Base-by-base conservation (phyloP, 805 yeast species). In the Kazachstania psychrophila region DNA sequence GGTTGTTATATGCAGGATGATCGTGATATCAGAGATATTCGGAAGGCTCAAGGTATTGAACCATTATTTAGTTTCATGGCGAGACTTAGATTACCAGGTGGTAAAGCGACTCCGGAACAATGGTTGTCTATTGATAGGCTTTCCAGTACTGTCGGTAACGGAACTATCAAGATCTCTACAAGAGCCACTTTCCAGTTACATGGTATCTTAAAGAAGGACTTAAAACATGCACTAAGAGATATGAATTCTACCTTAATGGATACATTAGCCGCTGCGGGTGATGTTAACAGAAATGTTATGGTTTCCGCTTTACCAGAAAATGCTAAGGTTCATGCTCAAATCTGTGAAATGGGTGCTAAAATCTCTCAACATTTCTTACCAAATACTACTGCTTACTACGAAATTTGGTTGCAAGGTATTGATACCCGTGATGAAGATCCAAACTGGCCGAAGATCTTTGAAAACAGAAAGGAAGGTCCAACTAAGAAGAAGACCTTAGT, bases 1-100 rank as follows among this genome's bases (percentile, higher is more conserved):
- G 97, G 97, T 65, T 86, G 87, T 48, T 89, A 89, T 61, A 86
- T 89, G 95, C 97, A 89, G 67, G 97, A 89, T 61, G 97, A 89
- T 60, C 84, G 97, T 68, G 97, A 89, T 62, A 69, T 89, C 41
- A 75, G 97, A 61, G 97, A 89, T 39, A 81, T 83, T 50, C 79
- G 96, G 56, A 89, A 88, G 65, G 75, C 84, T 33, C 85, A 83
- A 56, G 96, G 97, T 30, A 61, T 84, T 45, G 97, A 89, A 64
- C 97, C 97, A 13, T 94, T 94, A 34, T 89, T 84, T 61, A 73
- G 94, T n/a, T 89, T 89, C 64, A 89, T 89, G 97, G 88, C 87
- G 13, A 82, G 97, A 65, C 86, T 85, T 38, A 79, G 97, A 64
- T 69, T 89, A 50, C 96, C 97, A 31, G 96, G 96, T 52, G 95